Conservation (phyloP, 441 rosid genomes). For the Heliophila coronopifolia region DNA sequence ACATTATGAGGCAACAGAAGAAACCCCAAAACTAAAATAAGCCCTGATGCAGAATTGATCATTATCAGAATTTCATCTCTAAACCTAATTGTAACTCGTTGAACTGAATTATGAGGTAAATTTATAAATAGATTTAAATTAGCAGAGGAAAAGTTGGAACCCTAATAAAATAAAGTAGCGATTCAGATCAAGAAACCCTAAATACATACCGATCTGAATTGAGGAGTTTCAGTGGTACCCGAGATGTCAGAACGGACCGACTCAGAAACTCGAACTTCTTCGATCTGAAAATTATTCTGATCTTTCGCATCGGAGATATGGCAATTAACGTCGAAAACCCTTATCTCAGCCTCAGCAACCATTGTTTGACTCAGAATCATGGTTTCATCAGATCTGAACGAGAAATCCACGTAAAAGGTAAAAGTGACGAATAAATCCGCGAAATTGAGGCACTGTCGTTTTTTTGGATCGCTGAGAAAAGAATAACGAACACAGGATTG, state of each 20-base stretch:
- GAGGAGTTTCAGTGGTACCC: conserved; percentile 26
- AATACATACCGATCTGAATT: conserved; percentile 31
- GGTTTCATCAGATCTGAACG: no score
- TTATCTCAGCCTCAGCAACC: conserved; percentile 49
- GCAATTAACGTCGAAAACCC: conserved; percentile 48
- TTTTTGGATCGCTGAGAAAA: no score
- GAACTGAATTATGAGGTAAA: background rate
- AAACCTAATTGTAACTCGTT: background rate
- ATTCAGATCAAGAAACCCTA: conserved; percentile 11
- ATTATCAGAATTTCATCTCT: background rate
- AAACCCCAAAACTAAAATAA: background rate
- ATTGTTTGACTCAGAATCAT: conserved; percentile 45
- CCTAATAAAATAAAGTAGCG: background rate
- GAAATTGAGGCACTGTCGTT: no score
- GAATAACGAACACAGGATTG: no score
- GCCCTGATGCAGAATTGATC: background rate
- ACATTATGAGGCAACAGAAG: background rate
- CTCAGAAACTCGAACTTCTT: conserved; percentile 32
- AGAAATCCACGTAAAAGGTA: no score
- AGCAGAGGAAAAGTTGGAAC: background rate
- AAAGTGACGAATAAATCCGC: no score
- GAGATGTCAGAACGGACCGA: conserved; percentile 31
- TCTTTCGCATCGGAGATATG: conserved; percentile 36
- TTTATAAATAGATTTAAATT: no score
- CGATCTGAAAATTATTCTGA: conserved; percentile 39